Conservation (phyloP, 768 basidiomycete genomes). For the Cubamyces sp. region DNA sequence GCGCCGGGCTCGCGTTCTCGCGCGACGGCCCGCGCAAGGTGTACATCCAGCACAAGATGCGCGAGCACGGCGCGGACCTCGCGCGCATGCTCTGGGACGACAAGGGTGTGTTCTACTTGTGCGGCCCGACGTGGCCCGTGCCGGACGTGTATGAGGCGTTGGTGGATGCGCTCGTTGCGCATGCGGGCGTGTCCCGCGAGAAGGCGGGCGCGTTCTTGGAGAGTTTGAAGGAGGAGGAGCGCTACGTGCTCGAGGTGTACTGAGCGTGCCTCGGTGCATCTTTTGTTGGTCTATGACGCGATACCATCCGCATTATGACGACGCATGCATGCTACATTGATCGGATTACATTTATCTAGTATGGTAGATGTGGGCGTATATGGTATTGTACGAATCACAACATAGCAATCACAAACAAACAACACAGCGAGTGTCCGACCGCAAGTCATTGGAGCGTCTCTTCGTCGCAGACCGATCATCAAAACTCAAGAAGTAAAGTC, state of each 20-base stretch:
- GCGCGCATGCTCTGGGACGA: slow-evolving; percentile 74
- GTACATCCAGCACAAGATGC: slow-evolving; percentile 99
- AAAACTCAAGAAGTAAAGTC: no score
- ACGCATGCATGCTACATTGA: not conserved
- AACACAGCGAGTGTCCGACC: not conserved
- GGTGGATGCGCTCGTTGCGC: slow-evolving; percentile 76
- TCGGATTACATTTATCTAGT: not conserved
- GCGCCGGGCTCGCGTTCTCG: slow-evolving; percentile 95
- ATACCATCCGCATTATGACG: not conserved
- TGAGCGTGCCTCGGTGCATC: no score
- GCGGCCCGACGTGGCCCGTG: slow-evolving; percentile 99
- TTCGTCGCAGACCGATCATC: not conserved
- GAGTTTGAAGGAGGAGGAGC: slow-evolving; percentile 92
- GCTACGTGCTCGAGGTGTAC: slow-evolving; percentile 92
- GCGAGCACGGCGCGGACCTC: slow-evolving; percentile 80
- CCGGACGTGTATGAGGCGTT: slow-evolving; percentile 96
- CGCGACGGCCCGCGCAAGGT: slow-evolving; percentile 91
- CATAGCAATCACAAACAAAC: not conserved
- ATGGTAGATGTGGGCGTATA: not conserved
- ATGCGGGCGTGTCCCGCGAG: slow-evolving; percentile 63
- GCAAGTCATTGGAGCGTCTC: not conserved
- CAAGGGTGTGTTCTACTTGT: slow-evolving; percentile 90
- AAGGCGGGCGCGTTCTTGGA: slow-evolving; percentile 84
- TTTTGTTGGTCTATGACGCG: not conserved
- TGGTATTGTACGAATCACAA: not conserved